Conservation (phyloP, 2,329 filamentous ascomycete genomes). For the Xylariaceae sp. region DNA sequence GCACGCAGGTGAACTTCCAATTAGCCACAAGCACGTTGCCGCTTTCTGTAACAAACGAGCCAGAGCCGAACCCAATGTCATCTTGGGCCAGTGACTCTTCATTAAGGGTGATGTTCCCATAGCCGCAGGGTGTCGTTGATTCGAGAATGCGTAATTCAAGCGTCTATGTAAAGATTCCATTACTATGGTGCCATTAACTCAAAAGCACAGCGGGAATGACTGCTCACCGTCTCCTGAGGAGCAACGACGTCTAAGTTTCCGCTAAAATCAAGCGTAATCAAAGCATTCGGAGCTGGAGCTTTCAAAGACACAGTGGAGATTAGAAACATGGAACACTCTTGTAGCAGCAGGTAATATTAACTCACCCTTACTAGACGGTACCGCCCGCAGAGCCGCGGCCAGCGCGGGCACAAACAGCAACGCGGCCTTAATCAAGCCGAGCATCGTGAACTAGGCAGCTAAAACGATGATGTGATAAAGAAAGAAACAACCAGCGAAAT, state of each 20-base stretch:
- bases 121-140: slow-evolving; percentile 52
- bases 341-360: slow-evolving; percentile 14
- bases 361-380: slow-evolving; percentile 27
- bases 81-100: slow-evolving; percentile 49
- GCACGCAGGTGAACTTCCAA: slow-evolving; percentile 56
- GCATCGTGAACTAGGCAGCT: slow-evolving; percentile 41
- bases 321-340: background rate
- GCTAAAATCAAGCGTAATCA: slow-evolving; percentile 36
- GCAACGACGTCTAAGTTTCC: slow-evolving; percentile 24
- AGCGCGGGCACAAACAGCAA: slow-evolving; percentile 46
- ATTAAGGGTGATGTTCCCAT: slow-evolving; percentile 54
- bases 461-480: slow-evolving; percentile 14
- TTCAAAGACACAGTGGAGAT: slow-evolving; percentile 13
- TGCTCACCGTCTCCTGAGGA: slow-evolving; percentile 36
- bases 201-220: background rate
- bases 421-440: slow-evolving; percentile 42
- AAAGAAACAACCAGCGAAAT: slow-evolving; percentile 10
- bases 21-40: slow-evolving; percentile 49
- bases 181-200: background rate
- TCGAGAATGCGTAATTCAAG: slow-evolving; percentile 54
- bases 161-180: slow-evolving; percentile 29
- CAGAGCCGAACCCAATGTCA: slow-evolving; percentile 48
- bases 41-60: slow-evolving; percentile 47
- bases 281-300: slow-evolving; percentile 31
- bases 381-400: slow-evolving; percentile 37